These are phyloP conservation scores for Trichocladium uniseriatum DNA, from an alignment of 495 filamentous ascomycete species.

Conservation along the genomic window DNA sequence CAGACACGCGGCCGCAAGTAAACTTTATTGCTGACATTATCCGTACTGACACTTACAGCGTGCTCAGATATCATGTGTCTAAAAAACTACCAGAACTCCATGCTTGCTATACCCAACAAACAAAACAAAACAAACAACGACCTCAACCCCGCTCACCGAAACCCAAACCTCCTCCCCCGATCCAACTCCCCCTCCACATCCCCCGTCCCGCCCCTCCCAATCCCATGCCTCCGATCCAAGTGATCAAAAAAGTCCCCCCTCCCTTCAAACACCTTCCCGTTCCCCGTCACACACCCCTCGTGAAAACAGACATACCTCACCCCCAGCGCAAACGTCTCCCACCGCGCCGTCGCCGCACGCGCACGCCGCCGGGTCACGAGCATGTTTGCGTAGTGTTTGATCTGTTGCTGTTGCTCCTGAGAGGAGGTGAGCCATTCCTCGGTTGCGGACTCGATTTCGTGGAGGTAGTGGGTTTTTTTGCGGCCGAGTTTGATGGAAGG, in stretches of 20 bases:
- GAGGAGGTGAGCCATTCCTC: constrained; percentile 13
- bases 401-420: constrained; percentile 6
- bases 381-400: constrained; percentile 15
- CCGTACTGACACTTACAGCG: too few species aligned
- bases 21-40: too few species aligned
- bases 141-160: constrained; percentile 3
- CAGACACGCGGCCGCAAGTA: too few species aligned
- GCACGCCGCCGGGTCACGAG: constrained; percentile 16
- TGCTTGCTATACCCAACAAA: too few species aligned
- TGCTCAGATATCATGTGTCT: too few species aligned
- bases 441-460: constrained; percentile 23
- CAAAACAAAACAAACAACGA: not conserved
- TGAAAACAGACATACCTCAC: constrained; percentile 23
- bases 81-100: too few species aligned
- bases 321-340: constrained; percentile 28
- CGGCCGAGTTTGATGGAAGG: constrained; percentile 18
- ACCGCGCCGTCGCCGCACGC: constrained; percentile 20
- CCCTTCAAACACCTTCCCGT: constrained; percentile 10
- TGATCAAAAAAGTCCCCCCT: constrained; percentile 25
- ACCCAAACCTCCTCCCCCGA: constrained; percentile 24
- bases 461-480: constrained; percentile 15
- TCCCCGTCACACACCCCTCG: constrained; percentile 11
- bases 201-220: constrained; percentile 12
- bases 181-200: constrained; percentile 23
- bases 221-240: constrained; percentile 16